Conservation (phyloP, 768 basidiomycete species). For the Omphalotus guepiniiformis region DNA sequence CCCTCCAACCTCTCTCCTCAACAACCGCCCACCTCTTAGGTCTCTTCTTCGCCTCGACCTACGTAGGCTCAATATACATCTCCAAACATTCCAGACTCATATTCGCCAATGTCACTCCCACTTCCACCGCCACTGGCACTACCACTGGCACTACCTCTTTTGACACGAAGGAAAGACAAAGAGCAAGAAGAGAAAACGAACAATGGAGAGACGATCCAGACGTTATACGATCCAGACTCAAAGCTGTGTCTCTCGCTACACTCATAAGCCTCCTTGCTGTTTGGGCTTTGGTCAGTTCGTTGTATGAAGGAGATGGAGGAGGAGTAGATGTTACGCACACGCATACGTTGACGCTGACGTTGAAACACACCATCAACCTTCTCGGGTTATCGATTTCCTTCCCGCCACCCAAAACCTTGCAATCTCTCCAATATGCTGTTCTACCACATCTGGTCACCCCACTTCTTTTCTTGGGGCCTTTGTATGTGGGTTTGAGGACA, state of each 20-base stretch:
- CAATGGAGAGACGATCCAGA: conserved; percentile 79
- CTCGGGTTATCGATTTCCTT: conserved; percentile 14
- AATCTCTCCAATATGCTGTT: conserved; percentile 20
- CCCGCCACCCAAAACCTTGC: conserved; percentile 28
- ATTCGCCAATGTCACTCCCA: conserved; percentile 32
- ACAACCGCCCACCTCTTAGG: neutral
- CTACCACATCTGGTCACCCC: conserved; percentile 66
- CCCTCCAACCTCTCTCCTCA: conserved; percentile 1
- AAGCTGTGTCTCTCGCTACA: conserved; percentile 64
- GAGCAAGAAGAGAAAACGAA: conserved; percentile 30
- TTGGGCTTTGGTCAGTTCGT: neutral
- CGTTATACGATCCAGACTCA: conserved; percentile 77
- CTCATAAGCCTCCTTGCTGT: conserved; percentile 43
- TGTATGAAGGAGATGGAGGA: too few species aligned
- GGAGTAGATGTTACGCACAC: neutral
- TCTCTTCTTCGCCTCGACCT: conserved; percentile 53
- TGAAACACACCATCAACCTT: conserved; percentile 3
- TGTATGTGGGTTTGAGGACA: conserved; percentile 51
- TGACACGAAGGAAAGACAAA: conserved; percentile 19
- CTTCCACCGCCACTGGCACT: conserved; percentile 22
- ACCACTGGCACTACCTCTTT: too few species aligned
- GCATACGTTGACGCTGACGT: neutral
- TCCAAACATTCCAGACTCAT: conserved; percentile 59
- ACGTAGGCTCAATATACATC: conserved; percentile 83
- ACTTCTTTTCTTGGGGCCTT: conserved; percentile 70